Percentiles rank a stretch among this genome's conserved stretches.
Evolutionary conservation across 1,139 yeast species (phyloP).

Genomic region (Suhomyces guaymorum): DNA sequence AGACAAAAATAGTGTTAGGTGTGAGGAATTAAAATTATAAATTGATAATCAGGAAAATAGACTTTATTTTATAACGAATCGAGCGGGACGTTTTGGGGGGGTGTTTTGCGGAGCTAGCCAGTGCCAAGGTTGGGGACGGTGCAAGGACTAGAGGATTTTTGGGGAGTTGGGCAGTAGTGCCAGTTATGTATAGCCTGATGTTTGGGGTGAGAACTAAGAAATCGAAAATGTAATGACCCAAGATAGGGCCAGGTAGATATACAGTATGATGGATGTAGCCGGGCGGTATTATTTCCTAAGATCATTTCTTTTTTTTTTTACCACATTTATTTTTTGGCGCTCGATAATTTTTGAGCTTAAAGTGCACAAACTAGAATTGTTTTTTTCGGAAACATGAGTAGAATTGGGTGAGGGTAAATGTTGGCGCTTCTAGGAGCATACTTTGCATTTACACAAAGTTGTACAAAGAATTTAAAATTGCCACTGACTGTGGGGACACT

Average conservation of each 20-base stretch:
- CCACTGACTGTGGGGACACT: too few relatives aligned
- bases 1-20: slow-evolving; percentile 7
- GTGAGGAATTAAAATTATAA: slow-evolving; percentile 9
- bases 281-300: slow-evolving; percentile 6
- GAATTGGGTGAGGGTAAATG: not conserved
- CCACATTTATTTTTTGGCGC: slow-evolving; percentile 2
- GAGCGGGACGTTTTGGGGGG: not conserved
- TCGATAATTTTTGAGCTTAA: slow-evolving; percentile 1
- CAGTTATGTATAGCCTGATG: too few relatives aligned
- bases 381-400: too few relatives aligned
- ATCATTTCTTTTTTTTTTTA: slow-evolving; percentile 10
- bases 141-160: too few relatives aligned
- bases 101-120: too few relatives aligned
- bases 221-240: slow-evolving; percentile 1
- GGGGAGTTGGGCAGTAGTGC: too few relatives aligned
- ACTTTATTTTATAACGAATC: slow-evolving; percentile 6
- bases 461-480: not conserved
- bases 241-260: slow-evolving; percentile 1
- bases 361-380: too few relatives aligned
- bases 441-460: not conserved
- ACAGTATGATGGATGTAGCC: slow-evolving; percentile 3
- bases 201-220: too few relatives aligned
- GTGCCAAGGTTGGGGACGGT: not conserved
- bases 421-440: not conserved
- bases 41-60: slow-evolving; percentile 5